Evolutionary conservation across 2,329 filamentous ascomycete species (phyloP), one percentile per base, ranked within the genome.

Genomic region (Pyrenophora teres): DNA sequence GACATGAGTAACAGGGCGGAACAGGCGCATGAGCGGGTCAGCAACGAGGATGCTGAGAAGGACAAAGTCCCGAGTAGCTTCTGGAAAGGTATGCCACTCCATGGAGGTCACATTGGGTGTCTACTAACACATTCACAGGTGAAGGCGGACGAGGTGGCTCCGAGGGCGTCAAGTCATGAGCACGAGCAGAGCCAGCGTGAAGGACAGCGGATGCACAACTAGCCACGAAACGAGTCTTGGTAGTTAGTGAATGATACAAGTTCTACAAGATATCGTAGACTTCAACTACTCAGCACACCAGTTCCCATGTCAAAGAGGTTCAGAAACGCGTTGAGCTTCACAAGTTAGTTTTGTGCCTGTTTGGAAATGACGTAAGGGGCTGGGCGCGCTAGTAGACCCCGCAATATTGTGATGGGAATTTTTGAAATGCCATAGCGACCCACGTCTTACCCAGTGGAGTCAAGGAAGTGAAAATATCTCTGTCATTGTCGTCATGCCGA

Each of bases 1-100:
- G 76, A 78, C 58, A 71, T 79, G 69, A 72, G 74, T 23, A 52
- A 72, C 43, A 68, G 76, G 61, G 67, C 72, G 62, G 76, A 78
- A 59, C 72, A 66, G 69, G 65, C 76, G 51, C 56, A 71, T 58
- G 71, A 74, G 56, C 69, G 70, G 68, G 65, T 70, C 43, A 62
- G 53, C 39, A 70, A 73, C 53, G 63, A 72, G 54, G 72, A 76
- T 6, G 65, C 62, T 13, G 49, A 71, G 50, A 74, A 76, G 56
- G 74, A 78, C 30, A 76, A 77, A 59, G 76, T 77, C 15, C 49
- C 64, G 13, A 66, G 66, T 46, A 54, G 62, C 33, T 78, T 75
- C 52, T 78, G 76, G 76, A 57, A 61, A 47, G 73, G 73, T 74
- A 55, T 59, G 69, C 69, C 3, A 12, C 38, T 4, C n/a, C 12